Conservation (phyloP, 257 asterid species). For the Solanum megistacrolobum region DNA sequence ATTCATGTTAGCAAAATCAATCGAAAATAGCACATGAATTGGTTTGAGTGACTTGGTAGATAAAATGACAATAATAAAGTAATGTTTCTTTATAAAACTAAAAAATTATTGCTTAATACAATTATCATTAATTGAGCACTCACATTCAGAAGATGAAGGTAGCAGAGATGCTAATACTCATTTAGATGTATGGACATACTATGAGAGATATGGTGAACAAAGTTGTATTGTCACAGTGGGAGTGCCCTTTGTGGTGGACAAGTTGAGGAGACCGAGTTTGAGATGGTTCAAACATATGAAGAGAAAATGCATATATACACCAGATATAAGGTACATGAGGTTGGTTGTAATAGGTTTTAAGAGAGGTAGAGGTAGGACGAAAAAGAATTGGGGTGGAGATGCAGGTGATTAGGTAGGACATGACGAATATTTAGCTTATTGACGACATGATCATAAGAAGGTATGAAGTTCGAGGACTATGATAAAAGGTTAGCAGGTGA, state of each 20-base stretch:
- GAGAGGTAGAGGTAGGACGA: not conserved
- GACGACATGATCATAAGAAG: not conserved
- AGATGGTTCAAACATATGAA: too few species aligned
- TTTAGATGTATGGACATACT: not conserved
- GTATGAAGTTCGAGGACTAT: not conserved
- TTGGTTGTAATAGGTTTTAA: not conserved
- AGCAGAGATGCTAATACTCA: not conserved
- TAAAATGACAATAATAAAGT: not conserved
- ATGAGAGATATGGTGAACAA: not conserved
- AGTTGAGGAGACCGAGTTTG: not conserved
- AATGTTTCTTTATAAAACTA: not conserved
- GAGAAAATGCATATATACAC: not conserved
- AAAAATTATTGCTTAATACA: not conserved
- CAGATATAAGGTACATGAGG: not conserved
- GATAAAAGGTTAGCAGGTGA: not conserved
- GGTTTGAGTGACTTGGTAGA: not conserved
- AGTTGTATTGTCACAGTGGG: not conserved
- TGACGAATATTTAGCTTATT: not conserved
- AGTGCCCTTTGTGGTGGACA: not conserved
- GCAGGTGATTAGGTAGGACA: not conserved
- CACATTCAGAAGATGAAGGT: not conserved
- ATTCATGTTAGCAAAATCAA: not conserved
- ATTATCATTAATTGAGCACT: not conserved
- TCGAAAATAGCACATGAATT: not conserved
- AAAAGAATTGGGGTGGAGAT: too few species aligned